These are phyloP conservation scores for Botrytis hyacinthi DNA, from an alignment of 2,329 filamentous ascomycete species.

Conservation along the genomic window DNA sequence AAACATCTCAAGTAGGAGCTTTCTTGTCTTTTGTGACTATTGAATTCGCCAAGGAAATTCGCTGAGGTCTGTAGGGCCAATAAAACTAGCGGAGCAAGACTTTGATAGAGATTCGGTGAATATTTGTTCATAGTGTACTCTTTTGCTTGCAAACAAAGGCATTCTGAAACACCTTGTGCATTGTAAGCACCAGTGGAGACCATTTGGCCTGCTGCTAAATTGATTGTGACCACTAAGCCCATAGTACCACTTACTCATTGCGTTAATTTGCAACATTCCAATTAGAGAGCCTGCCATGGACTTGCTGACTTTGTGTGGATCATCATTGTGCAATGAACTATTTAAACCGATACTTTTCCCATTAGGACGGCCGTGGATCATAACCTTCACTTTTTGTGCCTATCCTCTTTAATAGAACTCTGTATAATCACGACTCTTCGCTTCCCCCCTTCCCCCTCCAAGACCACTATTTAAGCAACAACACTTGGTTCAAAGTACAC, in stretches of 20 bases:
- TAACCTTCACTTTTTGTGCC: not conserved
- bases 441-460: not conserved
- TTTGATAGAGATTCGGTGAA: not conserved
- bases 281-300: not conserved
- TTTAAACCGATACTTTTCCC: no score
- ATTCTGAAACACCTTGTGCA: not conserved
- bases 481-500: conserved; percentile 35
- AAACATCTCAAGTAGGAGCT: conserved; percentile 40
- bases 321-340: not conserved
- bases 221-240: not conserved
- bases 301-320: not conserved
- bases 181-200: not conserved
- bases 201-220: not conserved
- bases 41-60: not conserved
- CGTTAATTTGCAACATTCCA: not conserved
- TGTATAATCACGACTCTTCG: not conserved
- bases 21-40: not conserved
- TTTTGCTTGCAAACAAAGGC: not conserved
- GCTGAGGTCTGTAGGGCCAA: conserved; percentile 11
- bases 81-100: not conserved
- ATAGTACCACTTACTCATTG: not conserved
- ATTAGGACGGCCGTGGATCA: not conserved
- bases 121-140: not conserved
- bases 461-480: conserved; percentile 1
- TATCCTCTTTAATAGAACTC: no score